A percentile compares a stretch with the other conserved stretches of the same genome.
These are phyloP conservation scores for Anaeramoeba flamelloides DNA, from an alignment of 78 protist species.

Conservation along the genomic window DNA sequence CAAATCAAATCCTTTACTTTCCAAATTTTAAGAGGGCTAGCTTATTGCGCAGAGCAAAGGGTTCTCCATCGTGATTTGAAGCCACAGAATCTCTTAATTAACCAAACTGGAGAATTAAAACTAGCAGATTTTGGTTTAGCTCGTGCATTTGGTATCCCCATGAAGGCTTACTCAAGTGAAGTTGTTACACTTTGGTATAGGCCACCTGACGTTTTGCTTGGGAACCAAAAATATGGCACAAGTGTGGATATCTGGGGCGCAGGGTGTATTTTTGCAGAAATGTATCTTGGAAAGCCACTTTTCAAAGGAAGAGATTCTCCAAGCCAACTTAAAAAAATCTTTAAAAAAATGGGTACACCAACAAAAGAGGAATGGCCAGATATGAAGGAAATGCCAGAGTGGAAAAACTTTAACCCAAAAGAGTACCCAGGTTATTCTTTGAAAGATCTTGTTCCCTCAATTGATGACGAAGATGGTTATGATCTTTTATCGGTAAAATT, in stretches of 20 bases:
- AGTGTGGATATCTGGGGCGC: background rate
- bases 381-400: background rate
- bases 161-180: background rate
- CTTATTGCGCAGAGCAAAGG: slow-evolving; percentile 78
- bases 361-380: background rate
- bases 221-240: background rate
- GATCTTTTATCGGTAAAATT: background rate
- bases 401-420: background rate
- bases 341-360: background rate
- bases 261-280: slow-evolving; percentile 1
- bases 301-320: background rate
- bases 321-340: background rate
- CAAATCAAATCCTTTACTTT: slow-evolving; percentile 38
- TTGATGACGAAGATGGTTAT: background rate
- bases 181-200: background rate
- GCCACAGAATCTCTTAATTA: slow-evolving; percentile 68
- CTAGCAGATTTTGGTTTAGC: slow-evolving; percentile 3
- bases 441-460: background rate
- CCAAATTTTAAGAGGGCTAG: slow-evolving; percentile 83
- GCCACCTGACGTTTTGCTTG: background rate
- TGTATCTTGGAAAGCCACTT: background rate
- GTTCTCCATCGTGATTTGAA: slow-evolving; percentile 97
- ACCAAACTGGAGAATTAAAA: background rate
- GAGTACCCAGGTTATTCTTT: background rate
- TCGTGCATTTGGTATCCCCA: background rate